Base-by-base conservation (phyloP, 768 basidiomycete genomes). In the Tricholoma flavovirens region DNA sequence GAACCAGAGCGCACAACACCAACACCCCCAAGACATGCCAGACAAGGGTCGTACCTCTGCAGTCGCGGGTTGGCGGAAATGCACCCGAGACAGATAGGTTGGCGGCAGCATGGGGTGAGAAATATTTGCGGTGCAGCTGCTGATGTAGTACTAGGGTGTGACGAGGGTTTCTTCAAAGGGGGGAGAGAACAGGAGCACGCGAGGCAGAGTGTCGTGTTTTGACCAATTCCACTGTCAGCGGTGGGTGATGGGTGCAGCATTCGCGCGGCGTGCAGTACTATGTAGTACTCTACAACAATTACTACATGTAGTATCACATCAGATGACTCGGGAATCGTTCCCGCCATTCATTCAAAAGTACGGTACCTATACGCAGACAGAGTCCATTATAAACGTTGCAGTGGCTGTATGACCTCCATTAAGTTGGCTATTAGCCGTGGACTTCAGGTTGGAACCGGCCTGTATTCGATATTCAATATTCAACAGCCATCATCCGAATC, bases 21-120 rank as follows among this genome's bases (percentile, higher is more conserved):
- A 1, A 83, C 77, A 2, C 86, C 86, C 11, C 76, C 80, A 1
- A 88, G 74, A 64, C 88, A 90, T 6, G 77, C 75, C 15, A 91
- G 69, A 66, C 89, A 91, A 6, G 89, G 89, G 63, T 89, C 72
- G 63, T 90, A 90, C 55, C 83, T 73, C 32, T 75, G 70, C 19
- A 90, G 74, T 15, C 89, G 78, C 0, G 86, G 83, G 64, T 89
- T 90, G 2, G 71, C 65, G 1, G 66, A 54, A 19, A 86, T 69
- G 64, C 89, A 91, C 2, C 65, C 54, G 5, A 76, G 72, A 60
- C 89, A 91, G 51, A 91, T 90, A 4, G 80, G 81, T 0, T 81
- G 77, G 7, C 63, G 58, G 70, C 89, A 91, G 69, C 89, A 91
- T 10, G 63, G 69, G 0, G 88, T 90, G 8, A 73, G 70, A 71